Evolutionary conservation across 2,329 filamentous ascomycete species (phyloP).

Genomic region (Chaetomium sp.): DNA sequence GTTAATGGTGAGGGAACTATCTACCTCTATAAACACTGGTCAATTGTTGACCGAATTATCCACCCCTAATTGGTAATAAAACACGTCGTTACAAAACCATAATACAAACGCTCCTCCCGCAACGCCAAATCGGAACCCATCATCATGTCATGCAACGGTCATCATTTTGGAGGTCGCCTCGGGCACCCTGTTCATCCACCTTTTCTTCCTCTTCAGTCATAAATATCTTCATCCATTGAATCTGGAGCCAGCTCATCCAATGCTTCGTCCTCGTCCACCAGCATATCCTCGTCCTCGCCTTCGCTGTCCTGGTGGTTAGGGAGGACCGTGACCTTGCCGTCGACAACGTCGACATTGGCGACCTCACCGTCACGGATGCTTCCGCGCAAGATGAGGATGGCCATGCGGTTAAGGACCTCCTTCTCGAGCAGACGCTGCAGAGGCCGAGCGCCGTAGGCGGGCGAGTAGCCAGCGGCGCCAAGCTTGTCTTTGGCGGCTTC

Average conservation of each 20-base stretch:
- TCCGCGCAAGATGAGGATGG: conserved; percentile 82
- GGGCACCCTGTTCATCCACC: neutral
- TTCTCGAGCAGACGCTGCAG: conserved; percentile 88
- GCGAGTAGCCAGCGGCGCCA: conserved; percentile 84
- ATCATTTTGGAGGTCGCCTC: neutral
- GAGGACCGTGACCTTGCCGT: conserved; percentile 73
- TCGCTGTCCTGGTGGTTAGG: conserved; percentile 69
- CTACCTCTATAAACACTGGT: conserved; percentile 3
- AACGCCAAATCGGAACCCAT: conserved; percentile 2
- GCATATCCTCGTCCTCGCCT: conserved; percentile 57
- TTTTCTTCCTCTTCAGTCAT: conserved; percentile 23
- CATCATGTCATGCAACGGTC: neutral
- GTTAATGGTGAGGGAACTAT: conserved; percentile 1
- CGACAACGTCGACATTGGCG: conserved; percentile 70
- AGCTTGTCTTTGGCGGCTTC: conserved; percentile 89
- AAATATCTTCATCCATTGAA: conserved; percentile 55
- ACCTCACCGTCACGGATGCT: conserved; percentile 78
- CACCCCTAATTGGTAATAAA: neutral
- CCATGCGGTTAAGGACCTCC: conserved; percentile 89
- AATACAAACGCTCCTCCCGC: neutral
- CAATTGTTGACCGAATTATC: neutral
- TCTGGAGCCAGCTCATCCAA: conserved; percentile 60
- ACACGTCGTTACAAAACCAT: neutral
- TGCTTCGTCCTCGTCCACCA: conserved; percentile 63
- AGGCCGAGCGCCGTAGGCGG: conserved; percentile 88